These are phyloP conservation scores for Setaria italica DNA, from an alignment of 202 grass and related monocot species.

Conservation along the genomic window DNA sequence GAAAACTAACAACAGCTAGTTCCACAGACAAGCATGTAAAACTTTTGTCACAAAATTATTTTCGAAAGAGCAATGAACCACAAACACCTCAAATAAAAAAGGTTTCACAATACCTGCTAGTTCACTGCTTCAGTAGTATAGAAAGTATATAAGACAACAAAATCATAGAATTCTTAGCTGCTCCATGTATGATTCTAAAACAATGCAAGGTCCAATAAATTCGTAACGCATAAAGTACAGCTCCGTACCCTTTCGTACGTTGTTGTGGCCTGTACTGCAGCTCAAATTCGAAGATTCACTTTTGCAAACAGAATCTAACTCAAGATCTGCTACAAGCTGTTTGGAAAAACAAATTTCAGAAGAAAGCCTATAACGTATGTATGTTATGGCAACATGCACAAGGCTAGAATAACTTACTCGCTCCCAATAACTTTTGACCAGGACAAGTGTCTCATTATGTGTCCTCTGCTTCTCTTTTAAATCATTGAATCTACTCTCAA, in stretches of 20 bases:
- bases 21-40: slow-evolving; percentile 6
- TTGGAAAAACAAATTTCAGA: slow-evolving; percentile 26
- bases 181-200: slow-evolving; percentile 26
- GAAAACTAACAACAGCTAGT: background rate
- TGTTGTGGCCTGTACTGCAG: slow-evolving; percentile 35
- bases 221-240: background rate
- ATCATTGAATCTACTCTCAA: slow-evolving; percentile 71
- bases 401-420: slow-evolving; percentile 43
- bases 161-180: slow-evolving; percentile 14
- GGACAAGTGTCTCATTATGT: slow-evolving; percentile 55
- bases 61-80: background rate
- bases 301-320: slow-evolving; percentile 57
- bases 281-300: slow-evolving; percentile 45
- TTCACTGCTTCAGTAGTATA: slow-evolving; percentile 15
- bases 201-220: background rate
- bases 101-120: background rate
- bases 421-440: slow-evolving; percentile 58
- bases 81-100: slow-evolving; percentile 19
- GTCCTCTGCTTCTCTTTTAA: slow-evolving; percentile 67
- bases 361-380: background rate
- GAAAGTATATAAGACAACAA: background rate
- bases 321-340: slow-evolving; percentile 70
- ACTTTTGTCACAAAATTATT: background rate
- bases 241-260: slow-evolving; percentile 43
- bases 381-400: background rate